Evolutionary conservation across 805 yeast species (phyloP), one percentile per base, ranked within the genome.

Genomic region (Wickerhamiella shivajii): DNA sequence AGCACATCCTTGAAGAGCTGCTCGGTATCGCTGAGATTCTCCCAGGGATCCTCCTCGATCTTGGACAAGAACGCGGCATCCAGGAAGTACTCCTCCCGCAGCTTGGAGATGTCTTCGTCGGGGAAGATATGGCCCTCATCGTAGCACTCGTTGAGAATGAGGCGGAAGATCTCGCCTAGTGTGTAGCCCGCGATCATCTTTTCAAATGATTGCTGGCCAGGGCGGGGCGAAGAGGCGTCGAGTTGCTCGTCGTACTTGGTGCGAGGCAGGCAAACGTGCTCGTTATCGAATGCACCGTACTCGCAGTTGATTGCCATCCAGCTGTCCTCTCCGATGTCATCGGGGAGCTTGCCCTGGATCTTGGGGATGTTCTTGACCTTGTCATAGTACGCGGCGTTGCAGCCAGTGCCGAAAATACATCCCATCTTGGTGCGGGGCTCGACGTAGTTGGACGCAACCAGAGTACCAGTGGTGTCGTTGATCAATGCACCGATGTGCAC

Each of bases 291-390:
- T 5, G 96, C 87, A 51, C 98, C 97, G 63, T 87, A 87, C 64
- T 87, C 98, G 66, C 96, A 84, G 67, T 87, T 87, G 57, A 87
- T 87, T 36, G 95, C 95, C 93, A 87, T 85, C 42, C 77, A 74
- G 27, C 77, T 66, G 31, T 69, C 69, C 5, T 52, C 57, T 24
- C 69, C 52, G 45, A 83, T 68, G 52, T 81, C 94, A 27, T 57
- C 61, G 19, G 72, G 67, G 35, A 77, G 56, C 47, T 59, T 61
- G 39, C 90, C 93, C 47, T 71, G 72, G 46, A 87, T 66, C 64
- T 87, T 87, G 43, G 85, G 87, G 47, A 87, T 71, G 48, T 71
- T 71, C 33, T 63, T 57, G 34, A 73, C 75, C 31, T 59, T 59
- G 49, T 87, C 97, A 60, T 74, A 85, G 64, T 85, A 87, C 36